Percentiles rank a stretch among this genome's conserved stretches.
Conservation (phyloP, 2,329 filamentous ascomycete genomes). For the Diplodia seriata region DNA sequence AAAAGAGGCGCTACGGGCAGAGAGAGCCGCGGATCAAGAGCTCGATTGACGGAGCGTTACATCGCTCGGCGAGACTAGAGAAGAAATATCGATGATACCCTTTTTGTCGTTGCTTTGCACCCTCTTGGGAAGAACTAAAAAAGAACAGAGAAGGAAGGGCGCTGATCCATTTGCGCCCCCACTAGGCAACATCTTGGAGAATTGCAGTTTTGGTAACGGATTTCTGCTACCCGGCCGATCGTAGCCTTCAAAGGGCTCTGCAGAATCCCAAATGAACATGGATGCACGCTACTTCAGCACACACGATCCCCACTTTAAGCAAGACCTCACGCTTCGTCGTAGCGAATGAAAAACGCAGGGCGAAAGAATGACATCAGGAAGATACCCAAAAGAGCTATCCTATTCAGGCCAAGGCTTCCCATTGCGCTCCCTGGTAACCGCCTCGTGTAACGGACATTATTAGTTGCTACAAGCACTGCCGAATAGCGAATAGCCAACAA, state of each 20-base stretch:
- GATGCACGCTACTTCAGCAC: not conserved
- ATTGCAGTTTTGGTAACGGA: not conserved
- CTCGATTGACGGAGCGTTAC: slow-evolving; percentile 19
- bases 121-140: not conserved
- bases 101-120: not conserved
- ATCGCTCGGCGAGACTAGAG: not conserved
- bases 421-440: not conserved
- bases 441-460: not conserved
- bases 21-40: slow-evolving; percentile 33
- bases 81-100: slow-evolving; percentile 6
- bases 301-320: not conserved
- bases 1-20: slow-evolving; percentile 44
- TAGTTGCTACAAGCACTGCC: not conserved
- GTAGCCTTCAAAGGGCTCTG: not conserved
- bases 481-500: not conserved
- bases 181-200: not conserved
- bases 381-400: not conserved
- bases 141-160: not conserved
- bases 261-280: not conserved
- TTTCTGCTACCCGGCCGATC: slow-evolving; percentile 1
- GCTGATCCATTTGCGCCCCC: not conserved
- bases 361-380: slow-evolving; percentile 3
- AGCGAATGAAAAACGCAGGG: slow-evolving; percentile 5
- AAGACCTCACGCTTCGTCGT: not conserved
- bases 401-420: not conserved